Evolutionary conservation across 192 early-diverging fungal genomes (phyloP).

Genomic region (Kickxella alabastrina): DNA sequence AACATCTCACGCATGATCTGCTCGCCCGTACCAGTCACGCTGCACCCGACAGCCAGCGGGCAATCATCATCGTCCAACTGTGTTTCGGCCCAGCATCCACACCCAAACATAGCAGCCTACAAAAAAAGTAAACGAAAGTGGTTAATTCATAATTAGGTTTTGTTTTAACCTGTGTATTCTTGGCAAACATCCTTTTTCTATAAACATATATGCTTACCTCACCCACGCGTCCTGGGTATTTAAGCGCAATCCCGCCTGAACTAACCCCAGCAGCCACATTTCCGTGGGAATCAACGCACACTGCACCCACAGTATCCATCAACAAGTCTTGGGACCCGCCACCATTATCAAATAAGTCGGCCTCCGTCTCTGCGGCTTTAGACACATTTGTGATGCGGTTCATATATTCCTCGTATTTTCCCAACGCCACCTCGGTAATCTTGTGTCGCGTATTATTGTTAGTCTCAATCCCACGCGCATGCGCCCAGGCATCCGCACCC

Average conservation of each 20-base stretch:
- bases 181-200: not conserved
- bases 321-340: slow-evolving; percentile 15
- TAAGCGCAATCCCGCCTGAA: slow-evolving; percentile 84
- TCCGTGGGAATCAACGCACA: slow-evolving; percentile 66
- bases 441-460: slow-evolving; percentile 10
- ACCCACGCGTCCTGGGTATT: slow-evolving; percentile 76
- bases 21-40: slow-evolving; percentile 72
- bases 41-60: slow-evolving; percentile 56
- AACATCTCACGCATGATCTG: slow-evolving; percentile 76
- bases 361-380: no score
- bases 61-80: not conserved
- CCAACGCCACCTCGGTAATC: slow-evolving; percentile 17
- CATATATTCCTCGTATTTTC: slow-evolving; percentile 24
- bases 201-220: slow-evolving; percentile 54
- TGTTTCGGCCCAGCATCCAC: slow-evolving; percentile 76
- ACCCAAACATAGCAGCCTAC: slow-evolving; percentile 78
- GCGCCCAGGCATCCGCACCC: slow-evolving; percentile 55
- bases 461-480: slow-evolving; percentile 6
- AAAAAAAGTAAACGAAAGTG: not conserved
- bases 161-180: not conserved
- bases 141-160: not conserved
- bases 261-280: slow-evolving; percentile 71
- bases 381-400: not conserved
- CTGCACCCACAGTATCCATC: slow-evolving; percentile 86
- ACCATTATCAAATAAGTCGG: no score